Base-by-base conservation (phyloP, 2,329 filamentous ascomycete genomes). In the Aspergillus sp. region DNA sequence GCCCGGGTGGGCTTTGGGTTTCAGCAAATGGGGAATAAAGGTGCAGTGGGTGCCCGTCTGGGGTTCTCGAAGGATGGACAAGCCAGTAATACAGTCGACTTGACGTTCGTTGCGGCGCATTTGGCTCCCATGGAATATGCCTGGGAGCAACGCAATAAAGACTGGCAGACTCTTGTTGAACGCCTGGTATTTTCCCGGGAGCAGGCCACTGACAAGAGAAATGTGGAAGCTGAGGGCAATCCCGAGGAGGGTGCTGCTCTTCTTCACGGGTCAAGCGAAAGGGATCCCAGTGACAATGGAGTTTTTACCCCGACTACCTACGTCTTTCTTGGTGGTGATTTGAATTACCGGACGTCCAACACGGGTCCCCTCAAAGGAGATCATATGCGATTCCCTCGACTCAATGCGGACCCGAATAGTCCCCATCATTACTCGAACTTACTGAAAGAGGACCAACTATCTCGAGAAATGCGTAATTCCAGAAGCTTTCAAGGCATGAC, bases 1-100 rank as follows among this genome's bases (percentile, higher is more conserved):
- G 88, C 85, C 2, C 86, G 86, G 45, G 84, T 89, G 2, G 90
- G 93, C 0, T 85, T 96, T 42, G 93, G 93, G 0, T 67, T 89
- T 1, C 83, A 82, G 48, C 85, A 91, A 43, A 93, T 95, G 85
- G 93, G 89, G 10, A 96, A 96, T 67, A 98, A 98, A 69, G 93
- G 91, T 29, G 91, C 89, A 3, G 85, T 94, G 0, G 93, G 85
- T 0, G 75, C 91, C 50, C 77, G 89, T 32, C 68, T 93, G 39
- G 75, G 80, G 9, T 84, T 87, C 57, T 60, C 67, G 12, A 58
- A 58, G 5, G 61, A 62, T 32, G 61, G 53, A 4, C 61, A 65
- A 9, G 56, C 56, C 4, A 69, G 72, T 36, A 64, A 71, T 42
- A 71, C 71, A 4, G 78, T 84, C 28, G 80, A 86, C 57, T 66